phyloP scores from a whole-genome alignment of 192 early-diverging fungal species.

The Lobosporangium transversale region DNA sequence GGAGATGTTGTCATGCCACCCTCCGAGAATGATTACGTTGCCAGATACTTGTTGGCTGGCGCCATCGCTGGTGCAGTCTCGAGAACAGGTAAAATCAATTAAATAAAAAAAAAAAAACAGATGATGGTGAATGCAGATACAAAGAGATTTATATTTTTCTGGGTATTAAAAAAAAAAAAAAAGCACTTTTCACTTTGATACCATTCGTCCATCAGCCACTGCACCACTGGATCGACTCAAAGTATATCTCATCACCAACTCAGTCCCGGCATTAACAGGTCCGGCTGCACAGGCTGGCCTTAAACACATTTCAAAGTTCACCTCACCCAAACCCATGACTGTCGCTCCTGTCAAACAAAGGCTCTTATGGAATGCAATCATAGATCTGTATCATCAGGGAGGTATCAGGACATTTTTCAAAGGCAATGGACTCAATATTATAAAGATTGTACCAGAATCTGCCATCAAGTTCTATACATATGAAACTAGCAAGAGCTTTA shows the following conservation, averaged over 20 bases:
- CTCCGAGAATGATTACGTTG: conserved; percentile 61
- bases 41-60: conserved; percentile 74
- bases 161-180: not conserved
- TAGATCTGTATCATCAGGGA: conserved; percentile 70
- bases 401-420: conserved; percentile 75
- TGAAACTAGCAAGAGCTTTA: conserved; percentile 60
- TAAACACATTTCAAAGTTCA: conserved; percentile 54
- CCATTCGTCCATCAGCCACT: conserved; percentile 51
- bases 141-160: not conserved
- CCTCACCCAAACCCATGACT: conserved; percentile 20
- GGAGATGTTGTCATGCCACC: conserved; percentile 72
- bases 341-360: conserved; percentile 47
- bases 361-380: conserved; percentile 57
- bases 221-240: conserved; percentile 82
- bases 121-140: not conserved
- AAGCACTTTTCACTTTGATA: too few species aligned
- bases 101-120: too few species aligned
- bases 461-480: conserved; percentile 82
- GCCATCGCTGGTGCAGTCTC: conserved; percentile 79
- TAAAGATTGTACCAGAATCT: conserved; percentile 82
- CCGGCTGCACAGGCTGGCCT: conserved; percentile 25
- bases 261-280: conserved; percentile 27
- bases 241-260: conserved; percentile 65
- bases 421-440: conserved; percentile 81
- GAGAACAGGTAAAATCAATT: conserved; percentile 63